Evolutionary conservation across 208 protist species (phyloP).

Genomic region (Strigomonas galati): DNA sequence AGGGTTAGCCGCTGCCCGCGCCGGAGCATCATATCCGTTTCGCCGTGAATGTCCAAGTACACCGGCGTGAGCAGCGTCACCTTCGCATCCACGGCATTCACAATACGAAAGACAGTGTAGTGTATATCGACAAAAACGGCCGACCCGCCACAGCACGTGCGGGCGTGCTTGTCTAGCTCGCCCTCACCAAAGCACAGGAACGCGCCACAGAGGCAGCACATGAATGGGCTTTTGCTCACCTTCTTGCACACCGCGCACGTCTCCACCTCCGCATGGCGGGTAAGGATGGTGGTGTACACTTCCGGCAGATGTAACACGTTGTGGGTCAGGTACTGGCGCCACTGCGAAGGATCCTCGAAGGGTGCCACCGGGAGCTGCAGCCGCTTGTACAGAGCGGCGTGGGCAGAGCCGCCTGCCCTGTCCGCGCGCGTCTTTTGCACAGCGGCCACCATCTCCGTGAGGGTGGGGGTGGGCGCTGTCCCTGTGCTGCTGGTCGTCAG

Average conservation of each 20-base stretch:
- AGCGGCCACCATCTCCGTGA: conserved; percentile 13
- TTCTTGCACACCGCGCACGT: conserved; percentile 25
- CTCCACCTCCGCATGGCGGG: conserved; percentile 18
- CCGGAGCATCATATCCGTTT: conserved; percentile 27
- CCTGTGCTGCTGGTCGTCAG: conserved; percentile 25
- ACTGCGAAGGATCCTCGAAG: conserved; percentile 20
- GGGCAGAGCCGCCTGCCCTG: background rate
- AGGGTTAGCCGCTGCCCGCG: conserved; percentile 32
- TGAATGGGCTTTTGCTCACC: conserved; percentile 24
- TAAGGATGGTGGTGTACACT: conserved; percentile 36
- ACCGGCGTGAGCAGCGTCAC: conserved; percentile 26
- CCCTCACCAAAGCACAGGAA: conserved; percentile 29
- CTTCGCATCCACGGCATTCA: conserved; percentile 38
- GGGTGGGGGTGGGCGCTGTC: background rate
- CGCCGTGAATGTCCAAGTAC: conserved; percentile 72
- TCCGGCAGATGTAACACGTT: conserved; percentile 49
- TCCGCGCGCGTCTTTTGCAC: background rate
- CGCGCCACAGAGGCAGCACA: conserved; percentile 61
- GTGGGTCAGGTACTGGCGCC: conserved; percentile 28
- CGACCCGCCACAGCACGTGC: conserved; percentile 41
- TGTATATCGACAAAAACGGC: conserved; percentile 52
- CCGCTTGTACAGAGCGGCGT: background rate
- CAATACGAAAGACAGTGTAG: conserved; percentile 33
- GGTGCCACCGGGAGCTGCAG: conserved; percentile 11
- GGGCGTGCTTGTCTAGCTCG: conserved; percentile 44